Conservation (phyloP, 108 stramenopile genomes). For the Schizochytrium sp. region DNA sequence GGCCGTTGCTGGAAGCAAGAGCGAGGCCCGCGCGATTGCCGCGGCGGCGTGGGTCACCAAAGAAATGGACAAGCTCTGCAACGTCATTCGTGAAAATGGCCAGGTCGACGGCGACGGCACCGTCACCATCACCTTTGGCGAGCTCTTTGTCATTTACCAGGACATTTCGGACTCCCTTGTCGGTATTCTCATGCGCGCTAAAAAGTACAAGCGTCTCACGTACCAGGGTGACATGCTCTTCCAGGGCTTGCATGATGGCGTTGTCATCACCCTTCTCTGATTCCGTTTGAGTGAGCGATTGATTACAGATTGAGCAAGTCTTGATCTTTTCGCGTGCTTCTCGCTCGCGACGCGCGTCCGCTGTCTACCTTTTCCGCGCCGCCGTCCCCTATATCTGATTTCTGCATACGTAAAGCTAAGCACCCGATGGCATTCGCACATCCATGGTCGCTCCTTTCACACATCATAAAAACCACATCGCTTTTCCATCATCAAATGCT, state of each 20-base stretch:
- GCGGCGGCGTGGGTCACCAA: background rate
- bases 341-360: too few relatives aligned
- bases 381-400: too few relatives aligned
- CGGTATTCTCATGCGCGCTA: conserved; percentile 14
- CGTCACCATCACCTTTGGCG: background rate
- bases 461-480: too few relatives aligned
- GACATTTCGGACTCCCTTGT: background rate
- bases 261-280: background rate
- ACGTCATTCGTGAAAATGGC: background rate
- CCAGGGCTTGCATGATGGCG: background rate
- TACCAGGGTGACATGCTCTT: conserved; percentile 15
- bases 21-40: background rate
- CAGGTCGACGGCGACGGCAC: background rate
- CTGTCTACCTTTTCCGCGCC: too few relatives aligned
- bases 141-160: background rate
- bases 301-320: too few relatives aligned
- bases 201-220: background rate
- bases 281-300: background rate
- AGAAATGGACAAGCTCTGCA: background rate
- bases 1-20: conserved; percentile 11
- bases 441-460: too few relatives aligned
- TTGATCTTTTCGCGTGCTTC: too few relatives aligned
- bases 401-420: too few relatives aligned
- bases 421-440: too few relatives aligned
- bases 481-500: too few relatives aligned